Base-by-base conservation (phyloP, 257 asterid species). In the Rhazya stricta region DNA sequence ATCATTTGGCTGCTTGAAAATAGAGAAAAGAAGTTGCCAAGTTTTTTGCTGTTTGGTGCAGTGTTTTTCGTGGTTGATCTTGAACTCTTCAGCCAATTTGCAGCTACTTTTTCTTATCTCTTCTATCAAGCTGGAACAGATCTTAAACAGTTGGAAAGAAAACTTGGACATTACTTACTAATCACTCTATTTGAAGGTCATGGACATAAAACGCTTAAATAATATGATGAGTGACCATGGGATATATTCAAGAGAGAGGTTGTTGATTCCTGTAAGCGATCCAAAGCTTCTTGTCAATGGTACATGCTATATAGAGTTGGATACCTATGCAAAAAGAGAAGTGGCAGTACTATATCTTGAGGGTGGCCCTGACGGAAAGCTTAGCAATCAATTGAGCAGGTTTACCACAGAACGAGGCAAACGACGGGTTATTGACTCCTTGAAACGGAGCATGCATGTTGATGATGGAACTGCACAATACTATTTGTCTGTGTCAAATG, bases 141-240 rank as follows among this genome's bases (percentile, higher is more conserved):
- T 34, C 16, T 48, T 23, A 42, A 51, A 27, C 36, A 36, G 29
- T 67, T 71, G 21, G 29, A 39, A 32, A 27, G 48, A 13, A 37
- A 65, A 18, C 13, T 39, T 65, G 37, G 36, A 29, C 15, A 27
- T 15, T 42, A 37, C 48, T 65, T n/a, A 50, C 53, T 34, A 32
- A 39, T 69, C 67, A 74, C 56, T 67, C 60, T 42, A 58, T 53
- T 74, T 71, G 73, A 83, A 94, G 99, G 94, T 92, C 74, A 88
- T 88, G 84, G 96, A 83, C 86, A 90, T 94, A 74, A 92, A 89
- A 78, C 96, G 97, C 75, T 71, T 94, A 78, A 94, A 94, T 83
- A 94, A 94, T 83, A 94, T 92, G 99, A 91, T 94, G 96, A 94
- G 97, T 37, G 99, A 94, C 78, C 99, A 92, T 65, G 99, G 97